Conservation (phyloP, 2,329 filamentous ascomycete species). For the Onygena corvina region DNA sequence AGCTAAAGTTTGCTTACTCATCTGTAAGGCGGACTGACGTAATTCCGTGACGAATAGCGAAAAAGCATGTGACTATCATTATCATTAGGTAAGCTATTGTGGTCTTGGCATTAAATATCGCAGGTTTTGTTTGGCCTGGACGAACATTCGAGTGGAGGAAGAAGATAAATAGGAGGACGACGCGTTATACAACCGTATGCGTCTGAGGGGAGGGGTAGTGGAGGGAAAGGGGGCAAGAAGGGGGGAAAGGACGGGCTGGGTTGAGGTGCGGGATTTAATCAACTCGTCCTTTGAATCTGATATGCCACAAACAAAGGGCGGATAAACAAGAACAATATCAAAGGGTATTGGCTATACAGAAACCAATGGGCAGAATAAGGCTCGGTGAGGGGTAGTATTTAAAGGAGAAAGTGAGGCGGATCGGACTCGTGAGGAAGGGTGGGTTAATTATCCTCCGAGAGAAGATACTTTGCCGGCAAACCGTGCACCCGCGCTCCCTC, state of each 20-base stretch:
- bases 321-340: too few species aligned
- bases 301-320: too few species aligned
- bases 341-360: too few species aligned
- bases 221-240: not conserved
- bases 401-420: too few species aligned
- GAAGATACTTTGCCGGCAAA: constrained; percentile 42
- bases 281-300: too few species aligned
- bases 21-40: not conserved
- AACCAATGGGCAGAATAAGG: too few species aligned
- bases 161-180: not conserved
- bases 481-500: constrained; percentile 63
- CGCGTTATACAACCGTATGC: not conserved
- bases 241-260: not conserved
- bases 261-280: too few species aligned
- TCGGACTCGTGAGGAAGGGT: too few species aligned
- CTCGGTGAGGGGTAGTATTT: too few species aligned
- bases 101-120: too few species aligned
- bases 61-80: not conserved
- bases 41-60: not conserved
- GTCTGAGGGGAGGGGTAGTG: not conserved
- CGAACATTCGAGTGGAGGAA: not conserved
- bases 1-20: not conserved
- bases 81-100: constrained; percentile 1
- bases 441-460: constrained; percentile 20
- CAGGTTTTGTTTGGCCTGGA: too few species aligned